Conservation (phyloP, 768 basidiomycete genomes). For the Lactifluus piperatus region DNA sequence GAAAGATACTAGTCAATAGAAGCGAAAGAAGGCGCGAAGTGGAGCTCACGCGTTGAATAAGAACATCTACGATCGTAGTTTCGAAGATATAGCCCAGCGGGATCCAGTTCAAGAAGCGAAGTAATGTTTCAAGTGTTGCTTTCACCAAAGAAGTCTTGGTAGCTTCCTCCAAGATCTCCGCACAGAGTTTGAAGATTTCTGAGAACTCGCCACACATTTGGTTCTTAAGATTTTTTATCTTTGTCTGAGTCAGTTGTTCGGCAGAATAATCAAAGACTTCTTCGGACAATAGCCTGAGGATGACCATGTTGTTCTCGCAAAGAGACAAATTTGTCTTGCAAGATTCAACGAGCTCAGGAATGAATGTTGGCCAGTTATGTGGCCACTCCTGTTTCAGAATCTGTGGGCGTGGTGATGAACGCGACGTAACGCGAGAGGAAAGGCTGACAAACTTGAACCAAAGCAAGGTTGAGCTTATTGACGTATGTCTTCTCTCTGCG, state of each 20-base stretch:
- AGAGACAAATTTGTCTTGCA: slow-evolving; percentile 93
- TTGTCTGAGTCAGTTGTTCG: slow-evolving; percentile 96
- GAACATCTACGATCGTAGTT: slow-evolving; percentile 90
- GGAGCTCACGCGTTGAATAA: slow-evolving; percentile 75
- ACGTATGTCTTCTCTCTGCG: slow-evolving; percentile 90
- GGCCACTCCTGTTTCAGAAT: slow-evolving; percentile 99
- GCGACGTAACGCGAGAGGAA: neutral
- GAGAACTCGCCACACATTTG: slow-evolving; percentile 97
- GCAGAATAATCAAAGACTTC: slow-evolving; percentile 99
- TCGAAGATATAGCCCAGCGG: slow-evolving; percentile 98
- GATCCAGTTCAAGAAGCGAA: slow-evolving; percentile 98
- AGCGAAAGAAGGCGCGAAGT: neutral
- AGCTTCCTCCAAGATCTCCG: slow-evolving; percentile 95
- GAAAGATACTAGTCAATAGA: slow-evolving; percentile 14
- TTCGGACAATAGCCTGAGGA: slow-evolving; percentile 92
- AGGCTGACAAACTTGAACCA: slow-evolving; percentile 66
- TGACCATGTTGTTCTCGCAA: slow-evolving; percentile 99
- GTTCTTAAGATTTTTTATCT: slow-evolving; percentile 95
- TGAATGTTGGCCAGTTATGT: slow-evolving; percentile 97
- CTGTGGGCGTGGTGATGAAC: slow-evolving; percentile 33
- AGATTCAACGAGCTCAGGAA: slow-evolving; percentile 92
- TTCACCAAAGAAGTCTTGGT: slow-evolving; percentile 91
- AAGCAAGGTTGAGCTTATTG: slow-evolving; percentile 93
- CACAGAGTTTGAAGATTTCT: slow-evolving; percentile 96
- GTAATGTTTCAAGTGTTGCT: slow-evolving; percentile 87